Evolutionary conservation across 176 grass and related monocot species (phyloP), one percentile per base, ranked within the genome.

Genomic region (Aegilops bicornis): DNA sequence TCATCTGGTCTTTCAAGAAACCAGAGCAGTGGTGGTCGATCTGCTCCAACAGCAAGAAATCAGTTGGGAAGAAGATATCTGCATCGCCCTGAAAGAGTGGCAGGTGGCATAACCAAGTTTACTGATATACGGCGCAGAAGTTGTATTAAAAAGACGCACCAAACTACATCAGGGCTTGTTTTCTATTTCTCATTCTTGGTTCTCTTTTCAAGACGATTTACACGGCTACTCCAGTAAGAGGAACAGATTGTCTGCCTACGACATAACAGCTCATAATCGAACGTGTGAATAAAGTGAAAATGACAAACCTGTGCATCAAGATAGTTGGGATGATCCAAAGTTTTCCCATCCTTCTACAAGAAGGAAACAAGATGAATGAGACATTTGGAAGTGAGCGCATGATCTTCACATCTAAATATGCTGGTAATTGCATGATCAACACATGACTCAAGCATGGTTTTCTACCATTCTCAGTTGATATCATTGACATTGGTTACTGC

Each of bases 21-120:
- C 85, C 90, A 88, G 97, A 90, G 88, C 87, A 96, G 66, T 86
- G 33, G 96, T 98, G 94, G 77, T 98, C 94, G 4, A 98, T 96
- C 79, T 73, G 79, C 88, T 96, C 92, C 78, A 98, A 88, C 40
- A 98, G 87, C 90, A 82, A 86, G 81, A 96, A 98, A 86, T 98
- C 89, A 68, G 94, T 96, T 64, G 97, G 94, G 80, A 98, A 96
- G 84, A 96, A 96, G 84, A 98, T 96, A 88, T 98, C 97, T 30
- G 97, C 87, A 77, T 98, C 90, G 68, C 97, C 97, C 97, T 98
- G 90, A 22, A 22, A 63, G 77, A 73, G 40, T 50, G 63, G 27
- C 25, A 67, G 30, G 78, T 82, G 70, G 80, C 70, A 71, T 73
- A 87, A 78, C 36, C 36, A 61, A 73, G 67, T 10, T 69, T 70